Conservation (phyloP, 164 flowering plant genomes). For the Warburgia ugandensis region DNA sequence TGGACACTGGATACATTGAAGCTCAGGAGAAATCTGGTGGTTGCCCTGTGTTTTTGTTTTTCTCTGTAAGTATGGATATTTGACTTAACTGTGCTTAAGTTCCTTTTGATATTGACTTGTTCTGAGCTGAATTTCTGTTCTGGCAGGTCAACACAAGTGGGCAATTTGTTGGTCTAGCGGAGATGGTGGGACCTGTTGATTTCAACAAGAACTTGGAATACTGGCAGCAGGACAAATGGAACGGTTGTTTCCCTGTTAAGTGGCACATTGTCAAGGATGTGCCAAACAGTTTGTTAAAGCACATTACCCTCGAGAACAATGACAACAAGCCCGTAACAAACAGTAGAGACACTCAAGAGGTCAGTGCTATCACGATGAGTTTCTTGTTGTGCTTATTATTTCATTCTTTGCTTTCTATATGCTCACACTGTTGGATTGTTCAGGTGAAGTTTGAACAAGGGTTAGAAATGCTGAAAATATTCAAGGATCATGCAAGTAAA, state of each 20-base stretch:
- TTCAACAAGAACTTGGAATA: constrained; percentile 65
- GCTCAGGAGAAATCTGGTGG: constrained; percentile 56
- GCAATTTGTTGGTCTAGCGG: constrained; percentile 83
- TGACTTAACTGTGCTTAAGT: not conserved
- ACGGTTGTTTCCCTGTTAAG: constrained; percentile 74
- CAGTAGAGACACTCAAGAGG: constrained; percentile 91
- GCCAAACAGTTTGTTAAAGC: constrained; percentile 72
- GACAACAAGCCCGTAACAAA: constrained; percentile 89
- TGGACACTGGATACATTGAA: constrained; percentile 65
- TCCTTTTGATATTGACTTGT: not conserved
- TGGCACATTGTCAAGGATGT: constrained; percentile 91
- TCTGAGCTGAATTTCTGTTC: not conserved
- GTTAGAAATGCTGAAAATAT: constrained; percentile 67
- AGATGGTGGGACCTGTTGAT: constrained; percentile 83
- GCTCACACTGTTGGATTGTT: constrained; percentile 3
- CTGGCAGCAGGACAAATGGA: constrained; percentile 97
- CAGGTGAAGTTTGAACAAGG: constrained; percentile 81
- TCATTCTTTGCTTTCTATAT: not conserved
- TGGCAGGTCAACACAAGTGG: constrained; percentile 86
- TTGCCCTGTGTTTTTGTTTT: constrained; percentile 71
- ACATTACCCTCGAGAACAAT: constrained; percentile 74
- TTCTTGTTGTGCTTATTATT: not conserved
- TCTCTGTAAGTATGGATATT: constrained; percentile 49
- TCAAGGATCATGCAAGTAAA: constrained; percentile 59
- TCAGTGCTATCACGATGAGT: constrained; percentile 4